Conservation (phyloP, 164 flowering plant species). For the Warburgia ugandensis region DNA sequence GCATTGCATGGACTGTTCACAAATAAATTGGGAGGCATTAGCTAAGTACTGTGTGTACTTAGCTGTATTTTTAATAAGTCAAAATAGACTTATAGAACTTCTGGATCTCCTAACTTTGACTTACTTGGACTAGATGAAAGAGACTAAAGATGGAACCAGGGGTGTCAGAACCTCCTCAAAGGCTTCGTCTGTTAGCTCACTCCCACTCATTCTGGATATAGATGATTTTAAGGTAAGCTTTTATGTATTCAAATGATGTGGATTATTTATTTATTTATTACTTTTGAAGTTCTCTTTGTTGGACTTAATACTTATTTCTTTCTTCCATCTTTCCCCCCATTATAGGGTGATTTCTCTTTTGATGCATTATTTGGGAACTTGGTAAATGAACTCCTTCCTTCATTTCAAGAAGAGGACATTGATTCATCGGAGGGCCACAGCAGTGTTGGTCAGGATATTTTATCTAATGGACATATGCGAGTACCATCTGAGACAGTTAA, state of each 20-base stretch:
- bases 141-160: conserved; percentile 39
- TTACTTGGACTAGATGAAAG: conserved; percentile 81
- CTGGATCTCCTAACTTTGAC: no score
- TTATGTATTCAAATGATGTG: background rate
- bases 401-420: conserved; percentile 66
- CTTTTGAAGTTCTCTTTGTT: background rate
- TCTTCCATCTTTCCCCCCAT: background rate
- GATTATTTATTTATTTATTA: background rate
- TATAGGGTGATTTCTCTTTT: conserved; percentile 92
- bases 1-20: no score
- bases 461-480: conserved; percentile 62
- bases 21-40: no score
- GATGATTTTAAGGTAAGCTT: conserved; percentile 88
- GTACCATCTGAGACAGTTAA: conserved; percentile 43
- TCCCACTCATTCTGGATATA: conserved; percentile 75
- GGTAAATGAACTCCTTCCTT: conserved; percentile 80
- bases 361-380: conserved; percentile 93
- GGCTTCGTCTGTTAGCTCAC: conserved; percentile 39
- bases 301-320: background rate
- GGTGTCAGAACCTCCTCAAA: conserved; percentile 23
- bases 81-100: no score
- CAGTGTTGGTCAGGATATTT: conserved; percentile 33
- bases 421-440: conserved; percentile 69
- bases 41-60: no score
- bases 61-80: no score